Evolutionary conservation across 83 land plant genomes (phyloP).

Genomic region (Picea engelmannii): DNA sequence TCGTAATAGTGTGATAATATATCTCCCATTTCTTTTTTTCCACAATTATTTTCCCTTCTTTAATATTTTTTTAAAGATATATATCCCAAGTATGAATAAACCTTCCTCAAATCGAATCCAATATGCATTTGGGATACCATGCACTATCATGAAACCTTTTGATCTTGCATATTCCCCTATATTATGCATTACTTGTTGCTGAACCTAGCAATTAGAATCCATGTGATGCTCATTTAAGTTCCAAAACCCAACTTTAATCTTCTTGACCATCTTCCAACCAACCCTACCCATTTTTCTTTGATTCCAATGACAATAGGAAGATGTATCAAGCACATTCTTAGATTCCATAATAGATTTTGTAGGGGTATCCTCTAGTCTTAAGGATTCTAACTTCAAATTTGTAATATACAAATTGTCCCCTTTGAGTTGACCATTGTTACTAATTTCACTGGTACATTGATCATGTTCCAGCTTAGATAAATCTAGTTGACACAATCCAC

Average conservation of each 20-base stretch:
- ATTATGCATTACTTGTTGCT: neutral
- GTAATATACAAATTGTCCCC: neutral
- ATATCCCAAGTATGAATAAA: no score
- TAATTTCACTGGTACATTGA: neutral
- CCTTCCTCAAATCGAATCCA: conserved; percentile 54
- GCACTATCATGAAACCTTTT: conserved; percentile 29
- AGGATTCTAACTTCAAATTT: neutral
- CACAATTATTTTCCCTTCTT: no score
- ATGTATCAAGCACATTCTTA: neutral
- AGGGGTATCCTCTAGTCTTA: neutral
- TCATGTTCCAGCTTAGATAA: neutral
- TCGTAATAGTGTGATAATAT: no score
- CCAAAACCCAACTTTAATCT: neutral
- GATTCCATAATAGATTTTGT: neutral
- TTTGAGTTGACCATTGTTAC: neutral
- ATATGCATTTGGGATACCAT: conserved; percentile 18
- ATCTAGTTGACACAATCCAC: neutral
- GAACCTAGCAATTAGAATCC: neutral
- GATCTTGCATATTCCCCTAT: neutral
- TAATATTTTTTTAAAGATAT: no score
- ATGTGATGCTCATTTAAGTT: neutral
- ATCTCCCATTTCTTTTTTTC: no score
- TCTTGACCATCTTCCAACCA: neutral
- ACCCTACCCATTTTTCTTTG: neutral
- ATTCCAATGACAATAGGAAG: neutral